Evolutionary conservation across 1,284 basidiomycete genomes (phyloP), one percentile per base, ranked within the genome.

Genomic region (Ceraceosorus guamensis): DNA sequence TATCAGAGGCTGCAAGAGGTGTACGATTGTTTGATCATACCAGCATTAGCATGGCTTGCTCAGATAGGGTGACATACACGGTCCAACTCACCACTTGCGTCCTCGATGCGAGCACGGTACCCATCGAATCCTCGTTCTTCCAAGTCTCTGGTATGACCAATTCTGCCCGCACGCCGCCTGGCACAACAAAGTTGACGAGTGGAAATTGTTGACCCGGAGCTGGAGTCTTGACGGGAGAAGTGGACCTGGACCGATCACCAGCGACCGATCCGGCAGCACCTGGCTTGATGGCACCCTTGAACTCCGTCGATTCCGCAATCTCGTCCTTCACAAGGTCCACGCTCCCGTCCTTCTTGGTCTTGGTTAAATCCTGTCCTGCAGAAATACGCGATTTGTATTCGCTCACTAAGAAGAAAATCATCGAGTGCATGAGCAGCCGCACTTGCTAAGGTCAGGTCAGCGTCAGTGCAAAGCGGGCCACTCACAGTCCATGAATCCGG

Each of bases 71-170:
- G 24, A 24, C 24, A 24, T 24, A 24, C 24, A 24, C 24, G 24
- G 3, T 24, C 24, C 24, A 7, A 53, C 51, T 53, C 37, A 53
- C 51, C 11, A 75, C 60, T 47, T 75, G 72, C 32, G 62, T 61
- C 18, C 72, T 60, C 45, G 60, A 64, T 6, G 71, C 71, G 37
- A 67, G 76, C 79, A 77, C 56, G 70, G 66, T 61, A 50, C 55
- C 64, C 50, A 61, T 71, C 62, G 70, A 70, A 75, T 76, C 72
- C 62, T 77, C 77, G 48, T 73, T 75, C 59, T 68, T 81, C 79
- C 56, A 75, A 13, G 57, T 53, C 55, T 75, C 72, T 6, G 69
- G 71, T 30, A 48, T 49, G n/a, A 64, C 65, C 13, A 67, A 62
- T 14, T 63, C 60, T 52, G 71, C 66, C 31, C 71, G 60, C 30